These are phyloP conservation scores for Exophiala calicioides DNA, from an alignment of 2,329 filamentous ascomycete genomes.

Conservation along the genomic window DNA sequence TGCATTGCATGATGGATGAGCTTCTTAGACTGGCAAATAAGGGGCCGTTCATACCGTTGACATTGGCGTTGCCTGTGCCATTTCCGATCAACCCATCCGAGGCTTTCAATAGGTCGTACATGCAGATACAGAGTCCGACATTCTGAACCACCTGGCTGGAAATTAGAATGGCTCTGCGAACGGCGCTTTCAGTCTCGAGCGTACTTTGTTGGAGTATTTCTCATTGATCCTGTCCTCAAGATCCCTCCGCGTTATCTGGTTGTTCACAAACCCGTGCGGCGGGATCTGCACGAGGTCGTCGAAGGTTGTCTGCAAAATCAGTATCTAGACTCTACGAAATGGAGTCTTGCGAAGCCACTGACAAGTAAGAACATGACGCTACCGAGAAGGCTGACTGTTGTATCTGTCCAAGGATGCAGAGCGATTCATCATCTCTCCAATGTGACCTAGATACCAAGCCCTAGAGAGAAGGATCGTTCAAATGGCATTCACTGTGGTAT, in stretches of 20 bases:
- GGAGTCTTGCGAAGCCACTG: slow-evolving; percentile 7
- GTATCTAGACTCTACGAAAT: slow-evolving; percentile 3
- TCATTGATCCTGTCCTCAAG: slow-evolving; percentile 96
- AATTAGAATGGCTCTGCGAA: neutral
- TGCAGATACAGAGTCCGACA: slow-evolving; percentile 86
- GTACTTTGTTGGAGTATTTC: slow-evolving; percentile 91
- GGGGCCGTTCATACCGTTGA: slow-evolving; percentile 68
- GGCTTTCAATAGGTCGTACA: slow-evolving; percentile 85
- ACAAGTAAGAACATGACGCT: slow-evolving; percentile 34
- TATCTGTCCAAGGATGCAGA: too few species aligned
- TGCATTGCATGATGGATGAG: slow-evolving; percentile 38
- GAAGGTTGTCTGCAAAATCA: slow-evolving; percentile 72
- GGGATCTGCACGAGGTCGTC: slow-evolving; percentile 92
- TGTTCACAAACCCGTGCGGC: slow-evolving; percentile 75
- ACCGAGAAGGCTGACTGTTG: too few species aligned
- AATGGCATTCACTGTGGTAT: too few species aligned
- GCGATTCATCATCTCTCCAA: too few species aligned
- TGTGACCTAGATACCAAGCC: too few species aligned
- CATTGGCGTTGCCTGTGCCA: slow-evolving; percentile 86
- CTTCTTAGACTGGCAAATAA: slow-evolving; percentile 2
- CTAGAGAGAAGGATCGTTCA: too few species aligned
- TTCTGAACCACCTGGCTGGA: slow-evolving; percentile 74
- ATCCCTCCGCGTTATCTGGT: slow-evolving; percentile 65
- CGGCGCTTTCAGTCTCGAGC: neutral
- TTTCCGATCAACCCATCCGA: slow-evolving; percentile 94